Evolutionary conservation across 2,329 filamentous ascomycete species (phyloP).

Genomic region (Epichloe elymi): DNA sequence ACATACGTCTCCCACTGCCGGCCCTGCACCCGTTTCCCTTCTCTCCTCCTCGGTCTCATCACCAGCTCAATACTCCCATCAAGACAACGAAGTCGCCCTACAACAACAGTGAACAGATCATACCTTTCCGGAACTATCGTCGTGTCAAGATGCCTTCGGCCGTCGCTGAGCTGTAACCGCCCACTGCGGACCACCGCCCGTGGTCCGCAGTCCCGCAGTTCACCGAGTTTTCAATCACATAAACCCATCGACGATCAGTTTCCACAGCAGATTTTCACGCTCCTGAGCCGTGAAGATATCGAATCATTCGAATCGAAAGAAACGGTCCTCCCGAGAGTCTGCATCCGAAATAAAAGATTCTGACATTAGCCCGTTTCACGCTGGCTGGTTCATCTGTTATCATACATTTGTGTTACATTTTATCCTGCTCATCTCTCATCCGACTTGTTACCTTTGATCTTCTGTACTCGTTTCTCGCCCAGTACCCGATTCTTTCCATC

Average conservation of each 20-base stretch:
- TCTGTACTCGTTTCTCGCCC: neutral
- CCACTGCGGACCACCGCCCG: constrained; percentile 52
- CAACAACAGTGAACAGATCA: constrained; percentile 20
- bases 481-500: too few relatives aligned
- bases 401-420: neutral
- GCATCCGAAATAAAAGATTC: constrained; percentile 23
- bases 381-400: constrained; percentile 12
- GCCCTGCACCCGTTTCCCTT: constrained; percentile 10
- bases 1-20: constrained; percentile 5
- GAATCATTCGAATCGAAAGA: neutral
- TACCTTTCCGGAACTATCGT: constrained; percentile 46
- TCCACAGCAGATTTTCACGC: constrained; percentile 38
- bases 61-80: constrained; percentile 17
- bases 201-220: constrained; percentile 78
- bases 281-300: constrained; percentile 19
- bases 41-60: constrained; percentile 18
- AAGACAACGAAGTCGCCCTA: constrained; percentile 55
- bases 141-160: constrained; percentile 60
- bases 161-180: constrained; percentile 85
- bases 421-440: neutral
- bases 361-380: constrained; percentile 16
- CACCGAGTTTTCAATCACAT: constrained; percentile 49
- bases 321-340: constrained; percentile 24
- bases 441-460: neutral
- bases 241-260: constrained; percentile 50